Base-by-base conservation (phyloP, 306 rosid species). In the Abrus pulchellus region DNA sequence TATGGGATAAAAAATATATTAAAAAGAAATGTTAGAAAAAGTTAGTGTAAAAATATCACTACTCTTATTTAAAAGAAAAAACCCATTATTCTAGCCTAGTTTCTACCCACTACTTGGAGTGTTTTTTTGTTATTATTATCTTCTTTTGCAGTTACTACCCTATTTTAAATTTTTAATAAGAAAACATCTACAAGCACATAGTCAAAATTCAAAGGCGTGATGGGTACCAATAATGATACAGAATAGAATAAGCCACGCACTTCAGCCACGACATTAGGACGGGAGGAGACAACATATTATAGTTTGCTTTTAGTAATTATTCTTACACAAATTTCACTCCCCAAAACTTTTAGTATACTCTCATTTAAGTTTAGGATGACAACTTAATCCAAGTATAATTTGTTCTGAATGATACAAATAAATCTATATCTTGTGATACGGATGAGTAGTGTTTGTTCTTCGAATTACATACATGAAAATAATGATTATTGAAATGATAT, bases 141-240 rank as follows among this genome's bases (percentile, higher is more conserved):
- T 63, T 9, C 28, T 33, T 11, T 27, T 62, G 48, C 47, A 47
- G 4, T 27, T 65, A 9, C 66, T 10, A 5, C 9, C 30, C 0
- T 13, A 13, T 49, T 57, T 10, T n/a, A 40, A 49, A n/a, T 7
- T 60, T 64, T 30, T 10, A 20, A 20, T 29, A 11, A 48, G 7
- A 30, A n/a, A 28, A 34, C 11, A 28, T 30, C 40, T 36, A 9
- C 13, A 81, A 67, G 61, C 29, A 7, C 45, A 63, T 49, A 54
- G 89, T 83, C 90, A 87, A 81, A 68, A 47, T 70, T 64, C 67
- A 78, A 74, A 78, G 70, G 50, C 69, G 33, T 82, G 79, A 74
- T 48, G 55, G 72, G 57, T 76, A 68, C 76, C 43, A 48, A 53
- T 69, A 81, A 71, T 84, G 80, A 29, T 63, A 40, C 36, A 59